These are phyloP conservation scores for Colletotrichum cordylinicola DNA, from an alignment of 2,329 filamentous ascomycete species.

Conservation along the genomic window DNA sequence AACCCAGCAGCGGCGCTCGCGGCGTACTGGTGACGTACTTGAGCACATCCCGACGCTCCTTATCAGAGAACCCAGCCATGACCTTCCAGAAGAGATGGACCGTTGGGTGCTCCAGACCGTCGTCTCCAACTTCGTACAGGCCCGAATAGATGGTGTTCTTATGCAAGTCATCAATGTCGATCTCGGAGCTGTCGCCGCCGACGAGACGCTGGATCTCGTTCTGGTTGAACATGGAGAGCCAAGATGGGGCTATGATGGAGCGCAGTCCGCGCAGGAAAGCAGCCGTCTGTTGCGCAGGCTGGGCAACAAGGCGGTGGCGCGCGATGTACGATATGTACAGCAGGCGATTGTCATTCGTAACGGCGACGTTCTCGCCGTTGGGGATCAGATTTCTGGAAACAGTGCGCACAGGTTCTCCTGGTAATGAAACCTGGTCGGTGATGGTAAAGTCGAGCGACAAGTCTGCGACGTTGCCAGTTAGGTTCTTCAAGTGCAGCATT, in stretches of 20 bases:
- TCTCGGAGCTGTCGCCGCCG: conserved; percentile 83
- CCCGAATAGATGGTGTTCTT: conserved; percentile 87
- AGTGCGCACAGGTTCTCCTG: conserved; percentile 57
- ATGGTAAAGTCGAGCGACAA: conserved; percentile 90
- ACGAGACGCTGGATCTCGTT: conserved; percentile 92
- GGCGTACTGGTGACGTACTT: conserved; percentile 97
- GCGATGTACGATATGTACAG: conserved; percentile 95
- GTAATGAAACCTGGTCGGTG: conserved; percentile 67
- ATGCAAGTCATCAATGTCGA: conserved; percentile 86
- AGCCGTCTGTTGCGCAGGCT: conserved; percentile 81
- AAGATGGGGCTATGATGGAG: conserved; percentile 86
- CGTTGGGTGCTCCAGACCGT: conserved; percentile 83
- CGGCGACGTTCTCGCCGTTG: conserved; percentile 75
- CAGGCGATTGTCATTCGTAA: conserved; percentile 91
- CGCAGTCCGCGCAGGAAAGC: conserved; percentile 88
- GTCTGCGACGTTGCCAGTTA: conserved; percentile 78
- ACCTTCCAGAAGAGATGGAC: conserved; percentile 91
- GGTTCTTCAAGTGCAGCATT: conserved; percentile 83
- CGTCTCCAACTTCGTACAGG: conserved; percentile 88
- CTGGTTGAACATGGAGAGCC: conserved; percentile 99
- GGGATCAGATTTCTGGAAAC: conserved; percentile 78
- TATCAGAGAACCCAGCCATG: conserved; percentile 76
- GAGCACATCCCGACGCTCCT: conserved; percentile 82
- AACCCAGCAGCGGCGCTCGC: conserved; percentile 86
- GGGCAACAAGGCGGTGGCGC: conserved; percentile 81